Conservation (phyloP, 257 asterid genomes). For the Lycium barbarum region DNA sequence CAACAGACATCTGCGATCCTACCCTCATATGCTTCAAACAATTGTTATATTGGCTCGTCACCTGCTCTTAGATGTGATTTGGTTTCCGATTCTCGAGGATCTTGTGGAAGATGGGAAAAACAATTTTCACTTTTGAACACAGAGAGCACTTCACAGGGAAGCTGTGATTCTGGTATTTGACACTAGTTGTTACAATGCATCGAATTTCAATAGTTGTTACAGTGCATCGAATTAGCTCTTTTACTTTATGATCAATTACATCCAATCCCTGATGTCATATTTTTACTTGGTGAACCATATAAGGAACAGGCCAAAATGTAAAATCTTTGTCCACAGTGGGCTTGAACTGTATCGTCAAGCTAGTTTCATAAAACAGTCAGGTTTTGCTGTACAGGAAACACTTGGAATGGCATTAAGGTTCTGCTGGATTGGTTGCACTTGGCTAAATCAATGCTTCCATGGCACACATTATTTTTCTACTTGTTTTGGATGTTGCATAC, state of each 20-base stretch:
- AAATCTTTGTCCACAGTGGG: background rate
- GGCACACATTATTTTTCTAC: background rate
- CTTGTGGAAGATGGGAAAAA: constrained; percentile 36
- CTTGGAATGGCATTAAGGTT: background rate
- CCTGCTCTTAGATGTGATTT: constrained; percentile 31
- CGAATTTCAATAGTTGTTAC: background rate
- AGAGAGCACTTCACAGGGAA: constrained; percentile 31
- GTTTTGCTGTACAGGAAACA: background rate
- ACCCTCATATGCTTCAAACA: constrained; percentile 27
- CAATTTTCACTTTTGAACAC: constrained; percentile 32
- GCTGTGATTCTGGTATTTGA: constrained; percentile 39
- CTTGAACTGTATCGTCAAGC: background rate
- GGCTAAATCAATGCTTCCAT: constrained; percentile 5
- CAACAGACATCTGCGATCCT: constrained; percentile 32
- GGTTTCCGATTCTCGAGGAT: constrained; percentile 11
- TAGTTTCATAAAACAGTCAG: background rate
- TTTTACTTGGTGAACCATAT: constrained; percentile 29
- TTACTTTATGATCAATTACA: constrained; percentile 13
- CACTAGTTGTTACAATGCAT: background rate
- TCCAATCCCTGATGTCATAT: background rate
- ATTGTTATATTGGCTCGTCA: background rate
- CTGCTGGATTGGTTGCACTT: background rate
- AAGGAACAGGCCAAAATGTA: background rate
- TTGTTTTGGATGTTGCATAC: background rate
- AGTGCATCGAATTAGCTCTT: background rate